Percentiles rank a stretch among this genome's conserved stretches.
Conservation (phyloP, 495 filamentous ascomycete species). For the Aspergillus avenaceus region DNA sequence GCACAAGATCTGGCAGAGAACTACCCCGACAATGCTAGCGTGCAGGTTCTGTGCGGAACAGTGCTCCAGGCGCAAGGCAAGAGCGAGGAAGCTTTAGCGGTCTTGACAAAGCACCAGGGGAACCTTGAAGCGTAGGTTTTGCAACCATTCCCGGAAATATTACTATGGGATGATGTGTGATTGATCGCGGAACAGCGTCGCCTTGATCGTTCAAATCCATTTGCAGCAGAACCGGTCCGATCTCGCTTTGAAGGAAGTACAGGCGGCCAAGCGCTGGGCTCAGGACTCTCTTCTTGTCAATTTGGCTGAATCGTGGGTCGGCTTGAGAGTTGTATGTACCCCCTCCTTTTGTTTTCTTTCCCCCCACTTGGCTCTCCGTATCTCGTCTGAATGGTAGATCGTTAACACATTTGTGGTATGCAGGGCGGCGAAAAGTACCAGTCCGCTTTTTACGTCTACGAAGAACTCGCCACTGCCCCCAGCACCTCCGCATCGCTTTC, state of each 20-base stretch:
- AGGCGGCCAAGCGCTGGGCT: conserved; percentile 87
- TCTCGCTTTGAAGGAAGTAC: conserved; percentile 83
- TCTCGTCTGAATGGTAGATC: background rate
- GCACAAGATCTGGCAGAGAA: conserved; percentile 62
- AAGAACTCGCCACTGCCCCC: conserved; percentile 87
- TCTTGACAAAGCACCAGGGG: conserved; percentile 79
- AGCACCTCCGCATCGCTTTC: conserved; percentile 58
- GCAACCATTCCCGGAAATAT: background rate
- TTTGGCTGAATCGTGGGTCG: conserved; percentile 92
- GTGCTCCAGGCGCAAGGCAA: conserved; percentile 72
- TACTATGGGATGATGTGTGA: background rate
- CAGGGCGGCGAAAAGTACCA: conserved; percentile 96
- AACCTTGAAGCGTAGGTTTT: conserved; percentile 71
- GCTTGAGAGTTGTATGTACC: conserved; percentile 71
- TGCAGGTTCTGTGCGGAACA: conserved; percentile 75
- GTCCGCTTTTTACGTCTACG: conserved; percentile 95
- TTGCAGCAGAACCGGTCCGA: conserved; percentile 87
- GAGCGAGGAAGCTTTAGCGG: conserved; percentile 74
- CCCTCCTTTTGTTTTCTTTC: too few relatives aligned
- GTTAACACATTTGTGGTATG: conserved; percentile 4
- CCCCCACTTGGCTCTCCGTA: background rate
- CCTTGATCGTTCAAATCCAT: conserved; percentile 84
- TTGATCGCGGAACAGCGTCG: conserved; percentile 40
- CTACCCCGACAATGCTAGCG: conserved; percentile 67
- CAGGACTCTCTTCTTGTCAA: conserved; percentile 94